These are phyloP conservation scores for Pestalotiopsis sp. DNA, from an alignment of 2,329 filamentous ascomycete genomes.

Conservation along the genomic window DNA sequence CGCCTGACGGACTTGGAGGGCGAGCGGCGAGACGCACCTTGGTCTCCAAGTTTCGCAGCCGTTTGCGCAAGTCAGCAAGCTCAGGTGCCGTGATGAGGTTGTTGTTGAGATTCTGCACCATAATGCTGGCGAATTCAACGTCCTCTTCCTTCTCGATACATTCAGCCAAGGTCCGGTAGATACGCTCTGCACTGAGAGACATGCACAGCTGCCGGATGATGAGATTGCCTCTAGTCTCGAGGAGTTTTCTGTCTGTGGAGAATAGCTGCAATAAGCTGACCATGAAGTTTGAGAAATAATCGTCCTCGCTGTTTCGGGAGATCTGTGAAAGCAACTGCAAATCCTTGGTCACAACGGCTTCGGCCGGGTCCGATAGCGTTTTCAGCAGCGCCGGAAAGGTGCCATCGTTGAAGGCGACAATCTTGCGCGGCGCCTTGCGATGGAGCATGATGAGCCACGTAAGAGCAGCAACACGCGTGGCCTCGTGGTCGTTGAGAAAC, in stretches of 20 bases:
- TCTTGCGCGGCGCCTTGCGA: constrained; percentile 89
- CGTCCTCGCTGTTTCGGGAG: constrained; percentile 93
- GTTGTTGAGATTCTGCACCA: constrained; percentile 99
- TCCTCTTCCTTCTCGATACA: constrained; percentile 98
- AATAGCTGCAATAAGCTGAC: constrained; percentile 94
- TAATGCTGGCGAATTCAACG: constrained; percentile 97
- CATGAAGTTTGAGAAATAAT: constrained; percentile 98
- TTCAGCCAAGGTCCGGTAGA: constrained; percentile 93
- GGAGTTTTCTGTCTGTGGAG: constrained; percentile 85
- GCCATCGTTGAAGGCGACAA: constrained; percentile 93
- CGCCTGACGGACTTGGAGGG: neutral
- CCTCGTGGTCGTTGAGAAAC: constrained; percentile 96
- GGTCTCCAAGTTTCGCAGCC: constrained; percentile 86
- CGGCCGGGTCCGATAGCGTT: constrained; percentile 91
- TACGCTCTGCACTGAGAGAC: constrained; percentile 89
- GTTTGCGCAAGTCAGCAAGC: constrained; percentile 85
- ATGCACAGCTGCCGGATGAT: constrained; percentile 96
- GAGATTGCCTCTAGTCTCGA: constrained; percentile 91
- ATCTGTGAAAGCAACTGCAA: constrained; percentile 94
- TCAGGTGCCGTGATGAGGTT: constrained; percentile 98
- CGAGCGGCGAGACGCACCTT: constrained; percentile 52
- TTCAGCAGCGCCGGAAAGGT: constrained; percentile 96
- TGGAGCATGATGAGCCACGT: constrained; percentile 99
- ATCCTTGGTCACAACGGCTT: constrained; percentile 94
- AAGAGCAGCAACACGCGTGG: constrained; percentile 88